Conservation (phyloP, 768 basidiomycete genomes). For the Pulveroboletus ravenelii region DNA sequence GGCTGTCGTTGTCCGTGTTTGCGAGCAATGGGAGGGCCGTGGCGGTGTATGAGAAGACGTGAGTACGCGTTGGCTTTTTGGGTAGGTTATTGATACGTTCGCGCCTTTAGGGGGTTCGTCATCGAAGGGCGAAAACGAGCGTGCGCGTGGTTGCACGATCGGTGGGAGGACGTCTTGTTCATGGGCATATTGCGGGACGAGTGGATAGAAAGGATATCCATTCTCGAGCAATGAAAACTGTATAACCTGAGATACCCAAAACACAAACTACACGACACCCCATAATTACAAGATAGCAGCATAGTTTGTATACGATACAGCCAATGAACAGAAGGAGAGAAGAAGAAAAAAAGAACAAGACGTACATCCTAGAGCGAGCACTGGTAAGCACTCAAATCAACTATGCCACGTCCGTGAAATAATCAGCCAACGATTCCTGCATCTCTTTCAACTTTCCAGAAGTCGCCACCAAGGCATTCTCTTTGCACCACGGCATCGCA, state of each 20-base stretch:
- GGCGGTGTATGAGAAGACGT: slow-evolving; percentile 40
- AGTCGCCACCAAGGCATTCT: slow-evolving; percentile 39
- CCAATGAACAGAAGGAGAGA: not conserved
- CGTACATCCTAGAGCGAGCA: not conserved
- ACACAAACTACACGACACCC: not conserved
- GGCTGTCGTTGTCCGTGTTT: slow-evolving; percentile 38
- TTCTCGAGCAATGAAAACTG: slow-evolving; percentile 14
- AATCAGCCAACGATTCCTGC: slow-evolving; percentile 43
- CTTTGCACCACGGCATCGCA: slow-evolving; percentile 43
- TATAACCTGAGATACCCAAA: slow-evolving; percentile 3
- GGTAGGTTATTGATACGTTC: not conserved
- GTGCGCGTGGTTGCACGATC: slow-evolving; percentile 32
- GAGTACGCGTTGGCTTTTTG: slow-evolving; percentile 16
- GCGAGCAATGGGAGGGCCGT: slow-evolving; percentile 37
- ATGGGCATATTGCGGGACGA: slow-evolving; percentile 41
- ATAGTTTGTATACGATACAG: slow-evolving; percentile 7
- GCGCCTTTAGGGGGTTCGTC: slow-evolving; percentile 33
- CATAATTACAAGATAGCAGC: slow-evolving; percentile 6
- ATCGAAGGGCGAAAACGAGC: slow-evolving; percentile 37
- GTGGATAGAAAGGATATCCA: slow-evolving; percentile 28
- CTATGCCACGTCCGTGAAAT: slow-evolving; percentile 41
- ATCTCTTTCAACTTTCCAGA: slow-evolving; percentile 42
- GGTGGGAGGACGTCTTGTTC: slow-evolving; percentile 35
- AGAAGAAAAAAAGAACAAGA: not conserved
- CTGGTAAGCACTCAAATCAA: not conserved